A percentile compares a stretch with the other conserved stretches of the same genome.
phyloP scores from a whole-genome alignment of 2,329 filamentous ascomycete genomes.

The Phoma sp. region DNA sequence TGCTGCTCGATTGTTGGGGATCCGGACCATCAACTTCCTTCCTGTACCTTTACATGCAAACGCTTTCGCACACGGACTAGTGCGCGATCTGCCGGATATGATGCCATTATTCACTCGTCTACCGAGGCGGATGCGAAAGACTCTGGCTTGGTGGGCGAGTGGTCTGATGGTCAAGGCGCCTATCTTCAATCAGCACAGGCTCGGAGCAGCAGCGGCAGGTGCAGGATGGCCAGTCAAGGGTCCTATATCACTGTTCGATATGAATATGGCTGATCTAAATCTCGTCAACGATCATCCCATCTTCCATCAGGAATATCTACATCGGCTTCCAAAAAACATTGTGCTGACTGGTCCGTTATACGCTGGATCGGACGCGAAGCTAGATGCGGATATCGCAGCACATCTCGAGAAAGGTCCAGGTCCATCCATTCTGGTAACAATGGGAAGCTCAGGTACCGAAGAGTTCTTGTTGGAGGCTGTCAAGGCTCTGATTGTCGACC shows the following conservation, averaged over 20 bases:
- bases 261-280: conserved; percentile 45
- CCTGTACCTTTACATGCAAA: conserved; percentile 39
- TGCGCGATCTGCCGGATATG: conserved; percentile 41
- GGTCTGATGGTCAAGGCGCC: conserved; percentile 39
- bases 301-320: conserved; percentile 39
- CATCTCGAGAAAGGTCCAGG: conserved; percentile 34
- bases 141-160: conserved; percentile 35
- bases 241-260: conserved; percentile 42
- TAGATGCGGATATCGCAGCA: conserved; percentile 35
- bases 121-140: conserved; percentile 35
- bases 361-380: conserved; percentile 27
- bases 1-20: conserved; percentile 38
- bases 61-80: conserved; percentile 37
- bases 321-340: conserved; percentile 39
- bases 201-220: conserved; percentile 37
- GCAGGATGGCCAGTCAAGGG: conserved; percentile 38
- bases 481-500: conserved; percentile 32
- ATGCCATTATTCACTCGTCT: conserved; percentile 41
- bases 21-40: conserved; percentile 42
- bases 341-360: conserved; percentile 39
- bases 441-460: conserved; percentile 42
- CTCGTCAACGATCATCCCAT: conserved; percentile 42
- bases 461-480: conserved; percentile 42
- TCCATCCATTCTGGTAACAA: conserved; percentile 36
- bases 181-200: conserved; percentile 40